phyloP scores from a whole-genome alignment of 768 basidiomycete species.

The Filobasidium wieringae region DNA sequence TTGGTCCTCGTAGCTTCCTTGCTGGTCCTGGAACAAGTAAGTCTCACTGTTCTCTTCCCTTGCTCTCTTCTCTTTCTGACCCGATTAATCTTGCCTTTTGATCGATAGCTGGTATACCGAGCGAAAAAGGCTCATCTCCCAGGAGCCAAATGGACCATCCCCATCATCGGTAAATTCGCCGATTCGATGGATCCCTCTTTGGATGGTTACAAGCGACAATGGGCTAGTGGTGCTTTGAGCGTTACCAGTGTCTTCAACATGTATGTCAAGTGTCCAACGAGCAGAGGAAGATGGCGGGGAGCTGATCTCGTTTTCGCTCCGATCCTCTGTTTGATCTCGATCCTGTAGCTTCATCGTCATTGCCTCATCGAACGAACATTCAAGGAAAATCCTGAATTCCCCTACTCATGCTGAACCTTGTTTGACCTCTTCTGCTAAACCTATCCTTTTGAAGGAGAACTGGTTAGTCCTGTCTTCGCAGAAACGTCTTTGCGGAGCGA shows the following conservation, averaged over 20 bases:
- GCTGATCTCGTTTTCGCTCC: background rate
- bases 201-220: conserved; percentile 82
- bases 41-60: background rate
- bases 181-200: conserved; percentile 84
- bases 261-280: conserved; percentile 43
- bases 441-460: conserved; percentile 70
- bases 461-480: conserved; percentile 49
- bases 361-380: conserved; percentile 82
- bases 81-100: background rate
- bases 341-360: conserved; percentile 87
- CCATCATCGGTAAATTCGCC: conserved; percentile 91
- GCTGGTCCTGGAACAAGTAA: conserved; percentile 65
- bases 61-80: background rate
- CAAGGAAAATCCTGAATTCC: conserved; percentile 92
- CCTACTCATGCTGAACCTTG: conserved; percentile 86
- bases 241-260: conserved; percentile 96
- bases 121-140: conserved; percentile 80
- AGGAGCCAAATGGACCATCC: conserved; percentile 83
- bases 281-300: background rate
- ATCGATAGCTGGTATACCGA: conserved; percentile 54
- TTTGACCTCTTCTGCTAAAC: conserved; percentile 81
- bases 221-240: conserved; percentile 77
- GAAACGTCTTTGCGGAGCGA: background rate
- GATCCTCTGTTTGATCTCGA: background rate
- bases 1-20: conserved; percentile 57